These are phyloP conservation scores for Cadophora sp. DNA, from an alignment of 2,329 filamentous ascomycete species.

Conservation along the genomic window DNA sequence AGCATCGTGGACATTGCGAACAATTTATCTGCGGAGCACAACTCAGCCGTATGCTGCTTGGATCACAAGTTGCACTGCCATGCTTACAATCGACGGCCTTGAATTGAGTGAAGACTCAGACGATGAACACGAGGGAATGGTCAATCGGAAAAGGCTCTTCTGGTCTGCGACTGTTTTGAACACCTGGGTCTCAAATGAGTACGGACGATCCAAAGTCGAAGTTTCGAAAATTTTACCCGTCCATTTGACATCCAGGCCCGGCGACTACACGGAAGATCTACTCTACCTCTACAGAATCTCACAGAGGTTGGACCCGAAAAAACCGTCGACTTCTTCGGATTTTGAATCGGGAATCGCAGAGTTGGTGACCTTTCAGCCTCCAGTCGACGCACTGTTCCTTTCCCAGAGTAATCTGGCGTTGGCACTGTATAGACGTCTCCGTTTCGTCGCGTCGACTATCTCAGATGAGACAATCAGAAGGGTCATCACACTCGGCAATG, in stretches of 20 bases:
- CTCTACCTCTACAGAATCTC: conserved; percentile 18
- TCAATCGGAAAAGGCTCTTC: conserved; percentile 12
- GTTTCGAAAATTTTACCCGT: not conserved
- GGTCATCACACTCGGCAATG: conserved; percentile 16
- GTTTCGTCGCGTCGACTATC: conserved; percentile 18
- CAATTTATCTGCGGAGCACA: conserved; percentile 16
- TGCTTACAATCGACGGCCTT: conserved; percentile 19
- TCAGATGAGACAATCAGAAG: conserved; percentile 13
- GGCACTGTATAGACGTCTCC: conserved; percentile 17
- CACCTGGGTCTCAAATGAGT: conserved; percentile 20
- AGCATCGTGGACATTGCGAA: conserved; percentile 12
- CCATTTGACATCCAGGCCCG: conserved; percentile 9
- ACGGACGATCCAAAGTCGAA: conserved; percentile 17
- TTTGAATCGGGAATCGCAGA: conserved; percentile 20
- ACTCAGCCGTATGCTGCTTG: conserved; percentile 19
- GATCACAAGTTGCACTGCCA: conserved; percentile 17
- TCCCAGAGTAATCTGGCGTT: conserved; percentile 14
- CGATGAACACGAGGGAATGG: conserved; percentile 10
- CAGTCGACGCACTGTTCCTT: conserved; percentile 4
- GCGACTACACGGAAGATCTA: conserved; percentile 19
- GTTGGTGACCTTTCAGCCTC: conserved; percentile 13
- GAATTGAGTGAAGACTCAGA: conserved; percentile 7
- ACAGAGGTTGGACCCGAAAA: conserved; percentile 13
- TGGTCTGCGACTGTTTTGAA: conserved; percentile 19
- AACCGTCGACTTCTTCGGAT: conserved; percentile 17